phyloP scores from a whole-genome alignment of 352 stramenopile genomes.

The Globisporangium echinulatum region DNA sequence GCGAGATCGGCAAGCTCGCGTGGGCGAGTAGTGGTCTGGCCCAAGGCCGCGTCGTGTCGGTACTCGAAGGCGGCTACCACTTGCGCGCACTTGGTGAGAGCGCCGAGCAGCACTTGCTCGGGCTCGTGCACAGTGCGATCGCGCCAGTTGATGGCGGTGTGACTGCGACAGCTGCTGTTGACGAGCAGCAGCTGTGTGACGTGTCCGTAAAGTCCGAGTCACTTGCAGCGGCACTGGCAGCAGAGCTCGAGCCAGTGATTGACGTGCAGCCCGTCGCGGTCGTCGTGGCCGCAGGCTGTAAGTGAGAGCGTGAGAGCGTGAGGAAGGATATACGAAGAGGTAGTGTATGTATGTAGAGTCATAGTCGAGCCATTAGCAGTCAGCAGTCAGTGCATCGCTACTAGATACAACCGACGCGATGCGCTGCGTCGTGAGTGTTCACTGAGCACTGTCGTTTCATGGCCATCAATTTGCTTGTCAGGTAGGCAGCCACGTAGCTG shows the following conservation, averaged over 20 bases:
- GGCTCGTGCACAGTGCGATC: conserved; percentile 30
- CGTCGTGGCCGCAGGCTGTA: no score
- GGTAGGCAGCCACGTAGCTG: no score
- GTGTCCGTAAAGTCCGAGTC: no score
- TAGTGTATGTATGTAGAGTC: not conserved
- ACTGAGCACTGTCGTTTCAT: no score
- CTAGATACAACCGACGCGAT: not conserved
- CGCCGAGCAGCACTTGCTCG: conserved; percentile 40
- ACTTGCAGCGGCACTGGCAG: no score
- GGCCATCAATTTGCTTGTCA: no score
- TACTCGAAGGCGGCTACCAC: conserved; percentile 56
- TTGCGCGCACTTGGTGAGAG: conserved; percentile 37
- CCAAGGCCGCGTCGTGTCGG: conserved; percentile 41
- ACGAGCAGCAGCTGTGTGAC: not conserved
- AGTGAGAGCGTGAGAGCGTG: no score
- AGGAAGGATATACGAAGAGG: no score
- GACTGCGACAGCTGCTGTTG: no score
- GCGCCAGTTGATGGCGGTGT: not conserved
- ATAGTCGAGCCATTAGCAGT: no score
- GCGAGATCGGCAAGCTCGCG: conserved; percentile 29
- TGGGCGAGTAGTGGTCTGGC: conserved; percentile 22
- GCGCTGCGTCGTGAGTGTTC: not conserved
- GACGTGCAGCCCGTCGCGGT: no score
- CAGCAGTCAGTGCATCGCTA: not conserved
- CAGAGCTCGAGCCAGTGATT: no score